A percentile compares a stretch with the other conserved stretches of the same genome.
phyloP scores from a whole-genome alignment of 106 monocot genomes.

The Apostasia ramifera region DNA sequence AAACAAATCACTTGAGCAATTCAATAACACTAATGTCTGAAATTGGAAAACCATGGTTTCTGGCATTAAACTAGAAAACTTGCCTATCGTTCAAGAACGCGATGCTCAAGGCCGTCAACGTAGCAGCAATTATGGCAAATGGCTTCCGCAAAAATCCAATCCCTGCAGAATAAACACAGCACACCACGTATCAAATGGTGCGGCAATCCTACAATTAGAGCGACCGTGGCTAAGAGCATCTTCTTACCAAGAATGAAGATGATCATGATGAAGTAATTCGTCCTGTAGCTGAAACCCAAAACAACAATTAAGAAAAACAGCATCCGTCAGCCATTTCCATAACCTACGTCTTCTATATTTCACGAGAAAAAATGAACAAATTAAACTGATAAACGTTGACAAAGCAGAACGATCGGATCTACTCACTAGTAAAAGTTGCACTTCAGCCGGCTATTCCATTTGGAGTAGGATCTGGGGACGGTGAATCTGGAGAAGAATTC shows the following conservation, averaged over 20 bases:
- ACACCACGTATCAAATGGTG: not conserved
- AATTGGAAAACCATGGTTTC: not conserved
- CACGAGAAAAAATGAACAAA: not conserved
- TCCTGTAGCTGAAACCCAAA: conserved; percentile 10
- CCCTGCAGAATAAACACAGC: conserved; percentile 18
- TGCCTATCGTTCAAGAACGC: conserved; percentile 86
- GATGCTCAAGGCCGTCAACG: conserved; percentile 56
- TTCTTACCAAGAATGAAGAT: conserved; percentile 11
- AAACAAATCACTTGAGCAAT: no score
- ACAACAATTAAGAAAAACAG: not conserved
- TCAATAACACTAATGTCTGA: no score
- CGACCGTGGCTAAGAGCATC: not conserved
- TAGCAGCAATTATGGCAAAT: conserved; percentile 67
- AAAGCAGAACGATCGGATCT: not conserved
- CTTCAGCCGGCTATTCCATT: conserved; percentile 90
- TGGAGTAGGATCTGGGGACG: conserved; percentile 74
- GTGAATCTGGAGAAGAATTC: conserved; percentile 96
- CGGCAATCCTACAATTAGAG: not conserved
- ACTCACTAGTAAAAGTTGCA: conserved; percentile 96
- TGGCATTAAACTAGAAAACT: conserved; percentile 2
- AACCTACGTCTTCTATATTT: not conserved
- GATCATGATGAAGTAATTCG: conserved; percentile 19
- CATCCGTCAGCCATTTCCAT: not conserved
- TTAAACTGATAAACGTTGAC: not conserved
- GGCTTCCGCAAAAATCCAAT: conserved; percentile 73